Evolutionary conservation across 306 rosid species (phyloP).

Genomic region (Prinsepia uniflora): DNA sequence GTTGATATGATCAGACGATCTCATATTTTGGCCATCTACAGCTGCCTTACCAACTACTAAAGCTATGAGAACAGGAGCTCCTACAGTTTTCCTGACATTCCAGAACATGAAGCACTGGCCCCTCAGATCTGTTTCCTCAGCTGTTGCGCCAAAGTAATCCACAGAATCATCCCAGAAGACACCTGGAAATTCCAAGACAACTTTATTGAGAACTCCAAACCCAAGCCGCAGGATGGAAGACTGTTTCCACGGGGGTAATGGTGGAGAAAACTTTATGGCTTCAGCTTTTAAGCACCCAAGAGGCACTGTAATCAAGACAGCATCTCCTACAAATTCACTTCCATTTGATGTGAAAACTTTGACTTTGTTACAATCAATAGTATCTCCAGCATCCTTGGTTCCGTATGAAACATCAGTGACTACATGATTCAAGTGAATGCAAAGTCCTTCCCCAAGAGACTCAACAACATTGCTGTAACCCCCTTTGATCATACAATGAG

Average conservation of each 20-base stretch:
- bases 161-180: constrained; percentile 98
- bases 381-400: constrained; percentile 38
- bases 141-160: constrained; percentile 99
- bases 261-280: constrained; percentile 79
- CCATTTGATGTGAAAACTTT: constrained; percentile 79
- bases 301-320: constrained; percentile 86
- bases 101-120: constrained; percentile 99
- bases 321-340: constrained; percentile 70
- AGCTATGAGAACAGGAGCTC: constrained; percentile 98
- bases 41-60: constrained; percentile 98
- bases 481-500: constrained; percentile 99
- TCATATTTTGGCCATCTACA: constrained; percentile 66
- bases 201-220: constrained; percentile 94
- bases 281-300: constrained; percentile 97
- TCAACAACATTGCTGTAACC: constrained; percentile 89
- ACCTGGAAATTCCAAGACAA: constrained; percentile 79
- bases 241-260: constrained; percentile 86
- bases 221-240: constrained; percentile 91
- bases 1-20: constrained; percentile 70
- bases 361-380: constrained; percentile 43
- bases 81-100: constrained; percentile 91
- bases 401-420: constrained; percentile 78
- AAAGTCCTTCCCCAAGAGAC: constrained; percentile 85
- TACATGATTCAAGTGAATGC: constrained; percentile 60
- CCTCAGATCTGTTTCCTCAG: constrained; percentile 78